Evolutionary conservation across 306 rosid species (phyloP), one percentile per base, ranked within the genome.

Genomic region (Mimosa pudica): DNA sequence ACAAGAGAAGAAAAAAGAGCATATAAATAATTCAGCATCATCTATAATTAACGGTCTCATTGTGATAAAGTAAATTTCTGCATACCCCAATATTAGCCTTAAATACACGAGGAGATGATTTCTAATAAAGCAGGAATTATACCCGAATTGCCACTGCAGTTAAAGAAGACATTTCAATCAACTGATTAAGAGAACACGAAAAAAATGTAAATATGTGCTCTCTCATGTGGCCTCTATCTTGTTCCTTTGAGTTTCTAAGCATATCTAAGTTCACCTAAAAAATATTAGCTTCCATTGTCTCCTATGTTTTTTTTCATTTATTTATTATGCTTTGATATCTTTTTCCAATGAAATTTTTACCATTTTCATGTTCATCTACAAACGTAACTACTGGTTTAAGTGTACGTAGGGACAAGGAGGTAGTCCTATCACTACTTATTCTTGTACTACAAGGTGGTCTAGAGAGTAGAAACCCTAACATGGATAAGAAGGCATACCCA

Each of bases 101-200:
- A 84, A 51, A 82, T 95, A 95, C 77, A 93, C 93, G 8, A 95
- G 92, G 36, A 79, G 77, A 82, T 93, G 98, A 80, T 89, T 91
- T 68, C 83, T 84, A 74, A 95, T 93, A 87, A 89, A 95, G 93
- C 99, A 95, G 69, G 99, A 95, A 78, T 82, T 46, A 61, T 92
- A 95, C 45, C 99, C 99, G 74, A 95, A 93, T 76, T 95, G 99
- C 99, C 99, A 95, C 98, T 95, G 98, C 74, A 82, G 65, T 85
- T 71, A 84, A 71, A 81, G 49, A 77, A 60, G 75, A 80, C 67
- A 77, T 81, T 84, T 80, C 80, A 79, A 83, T 47, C 17, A 71
- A 74, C 49, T 45, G 57, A 17, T 24, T 24, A 24, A 24, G 30
- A 48, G 60, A 64, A 16, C 47, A 9, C 5, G 71, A 16, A 24